Base-by-base conservation (phyloP, 352 stramenopile genomes). In the Globisporangium splendens region DNA sequence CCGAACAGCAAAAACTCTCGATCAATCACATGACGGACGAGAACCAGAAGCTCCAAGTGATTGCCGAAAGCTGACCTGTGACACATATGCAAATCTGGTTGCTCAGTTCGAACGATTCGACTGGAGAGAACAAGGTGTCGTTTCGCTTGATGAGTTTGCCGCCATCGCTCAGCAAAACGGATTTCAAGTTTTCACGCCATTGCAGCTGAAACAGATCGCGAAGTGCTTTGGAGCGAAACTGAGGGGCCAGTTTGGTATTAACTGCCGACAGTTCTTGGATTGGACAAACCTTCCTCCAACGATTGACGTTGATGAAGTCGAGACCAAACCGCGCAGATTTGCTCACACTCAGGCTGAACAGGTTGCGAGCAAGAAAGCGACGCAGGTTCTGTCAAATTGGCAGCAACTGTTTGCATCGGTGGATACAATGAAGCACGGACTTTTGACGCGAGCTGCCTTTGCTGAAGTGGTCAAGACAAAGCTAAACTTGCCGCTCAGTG, bases 11-110 rank as follows among this genome's bases (percentile, higher is more conserved):
- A 52, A 91, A 96, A 50, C 48, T 62, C 12, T 77, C 77, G 38
- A 91, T 96, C 46, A 67, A 66, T 8, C 66, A 86, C 38, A 77
- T 91, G 65, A 72, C 73, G 0, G 79, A 88, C 50, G 83, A 95
- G 20, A 88, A 89, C 33, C 75, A 95, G 47, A 95, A 87, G 33
- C 72, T 96, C 15, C 80, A 97, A 58, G 71, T 63, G 2, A 70
- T 57, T 77, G 67, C 44, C 66, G 79, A 44, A 77, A 77, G 35
- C 56, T 90, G 17, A 43, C 81, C 1, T 76, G 64, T 44, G 58
- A 51, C 8, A 68, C 64, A 17, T 73, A 73, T 33, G 48, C 46
- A 4, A 39, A 78, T 14, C 63, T 90, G 38, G 49, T 75, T n/a
- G 22, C 51, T 28, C 66, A 72, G 33, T 92, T 89, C 62, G 75